Evolutionary conservation across 768 basidiomycete species (phyloP), one percentile per base, ranked within the genome.

Genomic region (Infundibulicybe gibba): DNA sequence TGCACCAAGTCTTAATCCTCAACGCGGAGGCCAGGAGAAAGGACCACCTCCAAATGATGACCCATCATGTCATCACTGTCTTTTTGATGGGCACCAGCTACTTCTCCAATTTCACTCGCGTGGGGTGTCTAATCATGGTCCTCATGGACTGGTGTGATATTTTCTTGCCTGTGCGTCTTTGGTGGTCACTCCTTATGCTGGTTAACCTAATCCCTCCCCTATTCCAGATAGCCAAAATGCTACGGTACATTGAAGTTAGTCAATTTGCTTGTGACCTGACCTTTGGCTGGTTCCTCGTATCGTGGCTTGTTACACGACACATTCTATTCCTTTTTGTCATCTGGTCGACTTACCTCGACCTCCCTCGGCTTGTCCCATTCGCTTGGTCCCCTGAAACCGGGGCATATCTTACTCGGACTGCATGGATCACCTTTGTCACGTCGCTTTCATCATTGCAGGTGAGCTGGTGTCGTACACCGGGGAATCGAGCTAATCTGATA

Each of bases 111-210:
- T 86, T 84, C 61, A 95, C 91, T 8, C 87, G 94, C 39, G 79
- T 94, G 38, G 97, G 97, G 13, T 90, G 87, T 55, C 70, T 93
- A 40, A 83, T 97, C 49, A 86, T 97, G 79, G 77, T 90, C 43
- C 68, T 97, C 32, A 94, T 98, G 92, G 97, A 99, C 61, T 84
- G 81, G 61, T 90, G 87, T 60, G 97, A 99, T 68, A 90, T 98
- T 44, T 81, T 91, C 61, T 66, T 99, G 9, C 90, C 94, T 2
- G 94, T 94, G 60, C 59, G 90, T 79, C 8, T 34, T 30, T 25
- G 17, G 37, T 32, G 33, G 40, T 44, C 13, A n/a, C 47, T 44
- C 17, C 15, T 14, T 38, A 16, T 47, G 41, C 25, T 11, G 44
- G 25, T 34, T 41, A 43, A 49, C 37, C 41, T 39, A 16, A 54